Base-by-base conservation (phyloP, 2,329 filamentous ascomycete genomes). In the Dichotomopilus funicola region DNA sequence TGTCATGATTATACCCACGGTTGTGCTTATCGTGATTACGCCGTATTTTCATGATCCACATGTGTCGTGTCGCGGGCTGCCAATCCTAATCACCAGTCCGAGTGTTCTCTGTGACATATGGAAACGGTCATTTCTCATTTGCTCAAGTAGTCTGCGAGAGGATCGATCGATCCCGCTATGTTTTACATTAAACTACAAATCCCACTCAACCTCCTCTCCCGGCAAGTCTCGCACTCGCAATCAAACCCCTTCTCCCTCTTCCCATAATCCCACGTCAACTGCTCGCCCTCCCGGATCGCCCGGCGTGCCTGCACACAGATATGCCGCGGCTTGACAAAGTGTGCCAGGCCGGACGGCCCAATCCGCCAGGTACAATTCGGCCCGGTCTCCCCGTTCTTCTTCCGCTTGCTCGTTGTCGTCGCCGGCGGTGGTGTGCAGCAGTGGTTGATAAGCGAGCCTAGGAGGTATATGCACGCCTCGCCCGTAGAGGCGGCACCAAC, bases 211-310 rank as follows among this genome's bases (percentile, higher is more conserved):
- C 51, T 36, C 0, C 42, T 11, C 5, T 38, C 44, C 9, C 51
- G 48, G 49, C 63, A 63, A 6, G 51, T 59, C 2, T 51, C 54
- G 19, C 62, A 64, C 43, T 59, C 52, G 53, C 72, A 74, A 0
- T 45, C 42, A 41, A 69, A 70, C 8, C 58, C 50, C 51, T 67
- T 55, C 3, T 61, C 54, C 31, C 41, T 41, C 41, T 66, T 67
- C 51, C 66, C 62, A 54, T 75, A 74, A 59, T 69, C 58, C 60
- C 75, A 69, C 36, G 69, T 69, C 36, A 75, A 58, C 59, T 75
- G 66, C 4, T 73, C 63, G 9, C 62, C 68, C 2, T 54, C 36
- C 2, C 38, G 47, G 35, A 75, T 70, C 45, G 62, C 54, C 12
- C 62, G 59, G 35, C 44, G 54, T 6, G 68, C 66, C 36, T 64